Evolutionary conservation across 2,329 filamentous ascomycete species (phyloP), one percentile per base, ranked within the genome.

Genomic region (Fusarium avenaceum): DNA sequence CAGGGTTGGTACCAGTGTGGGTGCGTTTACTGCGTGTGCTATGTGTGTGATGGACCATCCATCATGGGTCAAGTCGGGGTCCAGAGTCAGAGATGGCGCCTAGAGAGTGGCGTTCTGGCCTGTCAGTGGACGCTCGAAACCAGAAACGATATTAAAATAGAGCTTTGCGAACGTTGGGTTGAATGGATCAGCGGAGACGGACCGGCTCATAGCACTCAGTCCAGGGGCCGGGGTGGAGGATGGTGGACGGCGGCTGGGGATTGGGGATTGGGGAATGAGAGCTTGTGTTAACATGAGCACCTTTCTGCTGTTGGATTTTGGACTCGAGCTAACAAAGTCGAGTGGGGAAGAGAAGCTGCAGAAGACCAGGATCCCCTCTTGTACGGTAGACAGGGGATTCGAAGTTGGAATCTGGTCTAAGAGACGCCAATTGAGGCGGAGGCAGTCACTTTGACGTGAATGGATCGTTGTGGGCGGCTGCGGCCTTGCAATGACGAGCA

Each of bases 101-200:
- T 82, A 82, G 73, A 72, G 68, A 72, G 75, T 71, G 71, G 75
- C 75, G 76, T 76, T 69, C 75, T 75, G 76, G 75, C 76, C 75
- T 80, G 78, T 80, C 76, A 82, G 76, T 82, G 82, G 82, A 79
- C 75, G 77, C 72, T 56, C 69, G 54, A 68, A 63, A 67, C 68
- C 73, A 67, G 76, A 72, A 65, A 73, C 76, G 40, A 78, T 80
- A 80, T 82, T 80, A 83, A 81, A 83, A 82, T 80, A 83, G 80
- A 77, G 75, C 72, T 63, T 68, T 75, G 69, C 66, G 66, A 67
- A 71, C 67, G 72, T 69, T 75, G 63, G 70, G 68, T 72, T 67
- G 62, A 65, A 73, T 73, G 71, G 71, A 73, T 73, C 71, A 74
- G 71, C 72, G 67, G 71, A 73, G 71, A 67, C 68, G 61, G 69